phyloP scores from a whole-genome alignment of 177 flowering plant genomes.

The Vitis hybrid region DNA sequence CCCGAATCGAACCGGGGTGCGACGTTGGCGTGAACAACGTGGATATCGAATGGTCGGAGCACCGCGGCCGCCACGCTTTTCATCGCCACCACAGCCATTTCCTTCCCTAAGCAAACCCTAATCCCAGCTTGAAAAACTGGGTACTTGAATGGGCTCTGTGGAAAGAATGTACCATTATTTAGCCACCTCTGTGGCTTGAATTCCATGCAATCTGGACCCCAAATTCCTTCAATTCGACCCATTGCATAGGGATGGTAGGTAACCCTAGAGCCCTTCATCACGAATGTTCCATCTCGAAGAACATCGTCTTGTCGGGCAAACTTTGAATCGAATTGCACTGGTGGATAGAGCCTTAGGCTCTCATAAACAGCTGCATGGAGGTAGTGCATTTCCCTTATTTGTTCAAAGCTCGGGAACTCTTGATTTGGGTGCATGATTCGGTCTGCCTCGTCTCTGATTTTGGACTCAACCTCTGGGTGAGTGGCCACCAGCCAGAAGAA shows the following conservation, averaged over 20 bases:
- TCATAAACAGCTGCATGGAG: too few relatives aligned
- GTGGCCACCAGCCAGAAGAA: slow-evolving; percentile 31
- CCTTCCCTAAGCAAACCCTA: slow-evolving; percentile 16
- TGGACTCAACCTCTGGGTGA: slow-evolving; percentile 17
- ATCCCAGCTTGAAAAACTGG: slow-evolving; percentile 20
- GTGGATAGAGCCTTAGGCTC: too few relatives aligned
- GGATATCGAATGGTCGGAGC: too few relatives aligned
- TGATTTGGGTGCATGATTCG: neutral
- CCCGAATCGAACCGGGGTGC: too few relatives aligned
- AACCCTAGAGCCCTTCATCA: slow-evolving; percentile 1
- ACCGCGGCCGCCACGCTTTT: neutral
- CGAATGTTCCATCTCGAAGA: slow-evolving; percentile 12
- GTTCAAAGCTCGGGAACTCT: too few relatives aligned
- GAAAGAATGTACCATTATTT: neutral
- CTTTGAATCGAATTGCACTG: neutral
- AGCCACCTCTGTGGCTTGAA: slow-evolving; percentile 22
- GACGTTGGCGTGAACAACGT: too few relatives aligned
- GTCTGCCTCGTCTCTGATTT: neutral
- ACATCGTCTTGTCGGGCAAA: slow-evolving; percentile 2
- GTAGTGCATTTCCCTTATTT: too few relatives aligned
- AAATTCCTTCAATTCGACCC: slow-evolving; percentile 14
- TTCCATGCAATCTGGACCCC: slow-evolving; percentile 10
- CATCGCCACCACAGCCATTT: slow-evolving; percentile 10
- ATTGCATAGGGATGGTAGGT: slow-evolving; percentile 14
- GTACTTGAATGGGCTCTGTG: slow-evolving; percentile 6